Conservation (phyloP, 2,329 filamentous ascomycete species). For the Scorias spongiosa region DNA sequence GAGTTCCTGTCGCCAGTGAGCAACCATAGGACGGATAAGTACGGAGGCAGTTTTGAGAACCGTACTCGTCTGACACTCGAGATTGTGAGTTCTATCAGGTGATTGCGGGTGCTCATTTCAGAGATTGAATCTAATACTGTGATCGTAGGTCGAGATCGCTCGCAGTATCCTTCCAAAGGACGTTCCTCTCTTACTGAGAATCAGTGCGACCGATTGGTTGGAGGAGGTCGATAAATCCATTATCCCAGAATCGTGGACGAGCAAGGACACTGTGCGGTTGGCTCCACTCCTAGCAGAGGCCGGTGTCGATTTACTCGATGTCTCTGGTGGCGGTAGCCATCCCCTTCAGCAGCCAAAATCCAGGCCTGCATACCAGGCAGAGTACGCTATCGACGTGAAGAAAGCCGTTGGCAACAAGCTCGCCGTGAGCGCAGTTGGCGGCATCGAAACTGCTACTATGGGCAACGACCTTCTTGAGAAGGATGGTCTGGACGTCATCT, state of each 20-base stretch:
- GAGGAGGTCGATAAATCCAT: conserved; percentile 39
- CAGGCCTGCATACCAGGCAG: conserved; percentile 57
- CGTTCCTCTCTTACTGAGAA: conserved; percentile 59
- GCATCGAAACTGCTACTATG: conserved; percentile 53
- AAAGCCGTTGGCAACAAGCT: conserved; percentile 56
- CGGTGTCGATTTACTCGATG: conserved; percentile 72
- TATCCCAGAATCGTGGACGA: conserved; percentile 48
- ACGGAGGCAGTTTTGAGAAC: conserved; percentile 59
- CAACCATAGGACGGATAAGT: conserved; percentile 55
- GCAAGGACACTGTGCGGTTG: conserved; percentile 48
- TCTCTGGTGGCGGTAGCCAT: conserved; percentile 62
- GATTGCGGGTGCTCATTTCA: not conserved
- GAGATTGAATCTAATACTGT: not conserved
- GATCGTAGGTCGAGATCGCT: conserved; percentile 36
- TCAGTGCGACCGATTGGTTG: conserved; percentile 65
- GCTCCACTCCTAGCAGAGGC: conserved; percentile 51
- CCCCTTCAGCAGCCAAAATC: conserved; percentile 40
- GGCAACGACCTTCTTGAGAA: conserved; percentile 45
- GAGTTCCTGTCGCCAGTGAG: conserved; percentile 52
- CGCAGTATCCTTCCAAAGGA: conserved; percentile 46
- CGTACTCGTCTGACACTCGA: conserved; percentile 54
- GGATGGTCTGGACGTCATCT: conserved; percentile 47
- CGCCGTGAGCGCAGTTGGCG: conserved; percentile 59
- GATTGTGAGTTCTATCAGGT: conserved; percentile 20
- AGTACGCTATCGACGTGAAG: conserved; percentile 58